A percentile compares a stretch with the other conserved stretches of the same genome.
These are phyloP conservation scores for Brassica balearica DNA, from an alignment of 441 rosid genomes.

Conservation along the genomic window DNA sequence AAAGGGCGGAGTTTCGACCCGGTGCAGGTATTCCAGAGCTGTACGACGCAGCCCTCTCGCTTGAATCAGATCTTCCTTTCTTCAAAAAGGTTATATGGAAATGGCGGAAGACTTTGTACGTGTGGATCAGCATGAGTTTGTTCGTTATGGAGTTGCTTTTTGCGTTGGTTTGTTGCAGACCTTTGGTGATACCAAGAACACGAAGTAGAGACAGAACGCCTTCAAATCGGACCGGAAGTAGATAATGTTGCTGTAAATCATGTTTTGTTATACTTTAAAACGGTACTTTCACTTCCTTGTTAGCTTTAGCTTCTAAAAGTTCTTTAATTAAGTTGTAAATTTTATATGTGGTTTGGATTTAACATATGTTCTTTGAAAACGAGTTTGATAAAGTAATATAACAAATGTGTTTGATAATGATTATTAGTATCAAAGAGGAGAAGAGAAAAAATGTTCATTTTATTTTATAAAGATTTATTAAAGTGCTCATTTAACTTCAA, in stretches of 20 bases:
- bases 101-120: slow-evolving; percentile 76
- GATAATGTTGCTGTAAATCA: slow-evolving; percentile 39
- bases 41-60: slow-evolving; percentile 62
- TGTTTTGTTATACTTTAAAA: slow-evolving; percentile 32
- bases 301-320: slow-evolving; percentile 18
- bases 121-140: slow-evolving; percentile 64
- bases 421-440: not conserved
- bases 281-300: slow-evolving; percentile 31
- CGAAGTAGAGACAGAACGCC: slow-evolving; percentile 39
- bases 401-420: not conserved
- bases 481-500: not conserved
- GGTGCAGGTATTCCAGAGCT: slow-evolving; percentile 91
- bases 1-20: slow-evolving; percentile 66
- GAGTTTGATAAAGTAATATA: not conserved
- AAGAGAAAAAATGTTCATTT: no score
- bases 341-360: slow-evolving; percentile 3
- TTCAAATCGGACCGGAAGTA: slow-evolving; percentile 11
- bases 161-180: slow-evolving; percentile 67
- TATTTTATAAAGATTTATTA: not conserved
- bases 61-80: slow-evolving; percentile 73
- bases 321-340: slow-evolving; percentile 32
- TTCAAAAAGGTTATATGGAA: slow-evolving; percentile 70
- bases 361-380: not conserved
- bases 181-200: slow-evolving; percentile 68
- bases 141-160: slow-evolving; percentile 61